Conservation (phyloP, 2,329 filamentous ascomycete species). For the Fusarium sp. region DNA sequence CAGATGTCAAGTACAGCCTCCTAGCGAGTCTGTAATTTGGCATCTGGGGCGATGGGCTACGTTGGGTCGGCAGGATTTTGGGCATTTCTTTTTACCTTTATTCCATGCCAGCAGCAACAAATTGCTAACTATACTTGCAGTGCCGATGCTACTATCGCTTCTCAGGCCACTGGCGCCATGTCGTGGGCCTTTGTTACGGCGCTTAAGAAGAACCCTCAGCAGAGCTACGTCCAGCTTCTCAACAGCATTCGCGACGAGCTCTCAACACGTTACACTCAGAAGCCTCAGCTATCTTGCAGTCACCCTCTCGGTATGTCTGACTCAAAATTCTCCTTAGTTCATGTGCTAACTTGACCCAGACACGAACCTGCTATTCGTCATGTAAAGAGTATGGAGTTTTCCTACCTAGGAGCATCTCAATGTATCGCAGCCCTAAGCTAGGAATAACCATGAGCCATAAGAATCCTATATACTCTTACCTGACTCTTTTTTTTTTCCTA, state of each 20-base stretch:
- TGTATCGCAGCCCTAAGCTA: constrained; percentile 15
- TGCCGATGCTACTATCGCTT: constrained; percentile 90
- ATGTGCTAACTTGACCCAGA: constrained; percentile 54
- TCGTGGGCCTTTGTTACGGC: constrained; percentile 96
- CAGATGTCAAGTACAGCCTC: constrained; percentile 54
- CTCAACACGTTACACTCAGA: constrained; percentile 88
- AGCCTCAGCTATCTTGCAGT: constrained; percentile 96
- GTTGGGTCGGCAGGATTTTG: constrained; percentile 49
- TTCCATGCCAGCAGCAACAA: neutral
- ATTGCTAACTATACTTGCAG: constrained; percentile 58
- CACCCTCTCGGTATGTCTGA: constrained; percentile 85
- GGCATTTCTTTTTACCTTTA: neutral
- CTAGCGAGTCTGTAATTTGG: constrained; percentile 51
- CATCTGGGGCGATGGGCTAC: constrained; percentile 60
- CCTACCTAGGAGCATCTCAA: neutral
- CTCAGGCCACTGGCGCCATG: constrained; percentile 96
- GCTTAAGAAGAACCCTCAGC: constrained; percentile 95
- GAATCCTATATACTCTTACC: neutral
- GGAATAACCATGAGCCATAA: constrained; percentile 19
- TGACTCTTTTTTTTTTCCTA: neutral
- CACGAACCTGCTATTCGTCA: constrained; percentile 72
- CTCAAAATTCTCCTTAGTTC: neutral
- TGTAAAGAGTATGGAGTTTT: constrained; percentile 56
- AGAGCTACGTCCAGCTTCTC: constrained; percentile 96
- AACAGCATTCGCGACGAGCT: constrained; percentile 97